Percentiles rank a stretch among this genome's conserved stretches.
Conservation (phyloP, 1,139 yeast genomes). For the Yamadazyma conglobata region DNA sequence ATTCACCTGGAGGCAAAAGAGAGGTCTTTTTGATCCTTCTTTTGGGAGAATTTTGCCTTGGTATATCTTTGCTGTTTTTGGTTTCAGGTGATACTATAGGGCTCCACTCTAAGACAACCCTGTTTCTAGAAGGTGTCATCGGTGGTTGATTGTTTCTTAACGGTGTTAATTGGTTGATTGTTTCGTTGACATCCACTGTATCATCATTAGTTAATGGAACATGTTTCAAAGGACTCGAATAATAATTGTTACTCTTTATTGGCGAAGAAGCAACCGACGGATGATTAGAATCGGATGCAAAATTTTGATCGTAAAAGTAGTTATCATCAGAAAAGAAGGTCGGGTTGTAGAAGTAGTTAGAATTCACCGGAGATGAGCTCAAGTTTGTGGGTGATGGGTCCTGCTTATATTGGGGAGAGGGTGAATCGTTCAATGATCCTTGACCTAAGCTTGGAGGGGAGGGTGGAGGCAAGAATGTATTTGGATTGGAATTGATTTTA, state of each 20-base stretch:
- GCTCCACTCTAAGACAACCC: slow-evolving; percentile 50
- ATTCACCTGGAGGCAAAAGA: slow-evolving; percentile 83
- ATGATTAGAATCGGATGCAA: slow-evolving; percentile 29
- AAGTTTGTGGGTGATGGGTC: slow-evolving; percentile 29
- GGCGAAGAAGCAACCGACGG: slow-evolving; percentile 32
- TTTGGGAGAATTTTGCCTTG: slow-evolving; percentile 38
- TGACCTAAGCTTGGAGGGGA: slow-evolving; percentile 39
- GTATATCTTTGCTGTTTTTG: slow-evolving; percentile 35
- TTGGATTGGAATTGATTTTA: slow-evolving; percentile 14
- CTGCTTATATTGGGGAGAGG: slow-evolving; percentile 14
- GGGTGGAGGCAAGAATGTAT: slow-evolving; percentile 40
- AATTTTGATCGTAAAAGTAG: slow-evolving; percentile 12
- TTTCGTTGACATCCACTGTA: slow-evolving; percentile 38
- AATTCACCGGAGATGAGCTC: slow-evolving; percentile 4
- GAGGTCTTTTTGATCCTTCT: slow-evolving; percentile 58
- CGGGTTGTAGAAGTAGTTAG: slow-evolving; percentile 31
- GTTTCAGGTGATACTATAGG: slow-evolving; percentile 49
- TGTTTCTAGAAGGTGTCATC: slow-evolving; percentile 35
- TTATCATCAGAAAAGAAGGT: slow-evolving; percentile 36
- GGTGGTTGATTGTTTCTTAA: slow-evolving; percentile 29
- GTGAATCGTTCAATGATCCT: slow-evolving; percentile 40
- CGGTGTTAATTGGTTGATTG: slow-evolving; percentile 42
- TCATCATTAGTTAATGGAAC: slow-evolving; percentile 21
- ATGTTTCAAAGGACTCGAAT: slow-evolving; percentile 26
- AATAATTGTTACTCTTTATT: slow-evolving; percentile 18